These are phyloP conservation scores for Hanseniaspora guilliermondii DNA, from an alignment of 805 yeast species.

Conservation along the genomic window DNA sequence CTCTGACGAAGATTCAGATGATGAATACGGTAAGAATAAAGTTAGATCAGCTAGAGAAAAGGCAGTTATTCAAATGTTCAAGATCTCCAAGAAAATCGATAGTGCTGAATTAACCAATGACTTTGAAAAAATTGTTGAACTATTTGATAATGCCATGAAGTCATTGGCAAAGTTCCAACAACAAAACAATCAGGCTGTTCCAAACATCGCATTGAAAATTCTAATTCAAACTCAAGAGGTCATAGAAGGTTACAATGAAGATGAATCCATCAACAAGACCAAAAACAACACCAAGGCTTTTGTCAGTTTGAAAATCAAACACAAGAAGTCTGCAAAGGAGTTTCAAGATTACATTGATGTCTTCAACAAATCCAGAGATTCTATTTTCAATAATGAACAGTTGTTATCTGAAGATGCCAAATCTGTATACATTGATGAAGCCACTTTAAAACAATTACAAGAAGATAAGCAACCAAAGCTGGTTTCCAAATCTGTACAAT, in stretches of 20 bases:
- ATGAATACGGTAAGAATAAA: constrained; percentile 53
- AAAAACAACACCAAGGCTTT: constrained; percentile 79
- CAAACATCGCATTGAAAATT: constrained; percentile 55
- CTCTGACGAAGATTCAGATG: constrained; percentile 36
- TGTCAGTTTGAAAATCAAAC: constrained; percentile 78
- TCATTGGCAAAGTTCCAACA: constrained; percentile 56
- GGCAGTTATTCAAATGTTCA: constrained; percentile 73
- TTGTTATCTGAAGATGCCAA: constrained; percentile 23
- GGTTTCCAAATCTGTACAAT: constrained; percentile 24
- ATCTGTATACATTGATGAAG: constrained; percentile 23
- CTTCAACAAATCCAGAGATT: constrained; percentile 54
- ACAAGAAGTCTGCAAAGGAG: constrained; percentile 66
- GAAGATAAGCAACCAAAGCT: constrained; percentile 10
- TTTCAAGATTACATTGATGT: constrained; percentile 45
- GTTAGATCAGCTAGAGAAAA: constrained; percentile 92
- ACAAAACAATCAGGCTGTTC: constrained; percentile 55
- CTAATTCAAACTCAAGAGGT: constrained; percentile 62
- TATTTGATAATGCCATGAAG: constrained; percentile 68
- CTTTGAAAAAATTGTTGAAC: constrained; percentile 64
- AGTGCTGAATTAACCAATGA: constrained; percentile 56
- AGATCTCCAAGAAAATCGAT: constrained; percentile 53
- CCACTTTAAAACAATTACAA: constrained; percentile 24
- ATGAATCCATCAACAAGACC: constrained; percentile 51
- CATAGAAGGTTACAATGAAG: constrained; percentile 42
- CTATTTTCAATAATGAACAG: constrained; percentile 43